Conservation (phyloP, 768 basidiomycete species). For the Rhizopogon vesiculosus region DNA sequence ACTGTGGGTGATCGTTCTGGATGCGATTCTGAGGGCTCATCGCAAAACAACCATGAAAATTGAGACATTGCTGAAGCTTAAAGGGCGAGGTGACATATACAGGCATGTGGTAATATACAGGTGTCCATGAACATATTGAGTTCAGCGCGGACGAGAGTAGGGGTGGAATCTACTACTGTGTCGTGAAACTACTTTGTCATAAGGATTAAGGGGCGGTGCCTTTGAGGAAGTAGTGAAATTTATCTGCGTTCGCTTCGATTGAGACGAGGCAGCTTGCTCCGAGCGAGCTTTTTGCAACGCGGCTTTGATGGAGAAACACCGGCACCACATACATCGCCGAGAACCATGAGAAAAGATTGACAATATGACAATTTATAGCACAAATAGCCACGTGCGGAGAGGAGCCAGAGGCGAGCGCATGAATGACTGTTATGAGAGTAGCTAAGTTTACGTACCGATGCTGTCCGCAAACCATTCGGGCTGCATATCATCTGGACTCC, state of each 20-base stretch:
- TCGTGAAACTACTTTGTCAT: conserved; percentile 14
- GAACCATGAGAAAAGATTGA: not conserved
- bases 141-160: conserved; percentile 21
- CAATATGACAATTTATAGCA: not conserved
- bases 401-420: conserved; percentile 1
- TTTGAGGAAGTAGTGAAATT: conserved; percentile 44
- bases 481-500: conserved; percentile 64
- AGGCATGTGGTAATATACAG: not conserved
- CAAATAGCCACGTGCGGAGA: conserved; percentile 2
- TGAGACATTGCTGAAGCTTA: not conserved
- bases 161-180: conserved; percentile 24
- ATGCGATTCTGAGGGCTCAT: too few relatives aligned
- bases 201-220: conserved; percentile 7
- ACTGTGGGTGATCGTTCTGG: too few relatives aligned
- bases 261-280: conserved; percentile 52
- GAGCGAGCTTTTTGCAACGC: conserved; percentile 56
- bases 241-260: conserved; percentile 59
- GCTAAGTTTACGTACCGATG: conserved; percentile 55
- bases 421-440: not conserved
- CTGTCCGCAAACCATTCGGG: conserved; percentile 73
- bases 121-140: not conserved
- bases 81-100: not conserved
- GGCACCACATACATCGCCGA: not conserved
- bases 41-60: not conserved
- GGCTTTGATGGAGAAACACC: conserved; percentile 36